Base-by-base conservation (phyloP, 2,329 filamentous ascomycete genomes). In the Colletotrichum cuscutae region DNA sequence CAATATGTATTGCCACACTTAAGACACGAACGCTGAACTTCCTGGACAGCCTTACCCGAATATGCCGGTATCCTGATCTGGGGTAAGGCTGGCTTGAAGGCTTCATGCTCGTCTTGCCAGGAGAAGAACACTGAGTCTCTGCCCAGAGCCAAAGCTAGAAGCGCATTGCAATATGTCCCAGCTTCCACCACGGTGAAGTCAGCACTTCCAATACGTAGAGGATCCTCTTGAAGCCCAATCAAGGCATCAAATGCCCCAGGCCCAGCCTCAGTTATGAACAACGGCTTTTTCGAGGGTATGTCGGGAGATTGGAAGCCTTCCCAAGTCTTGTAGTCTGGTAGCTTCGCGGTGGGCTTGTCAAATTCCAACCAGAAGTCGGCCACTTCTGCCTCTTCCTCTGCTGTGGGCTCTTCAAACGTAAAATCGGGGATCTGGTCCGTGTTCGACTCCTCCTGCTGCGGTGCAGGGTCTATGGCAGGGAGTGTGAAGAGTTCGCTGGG, bases 61-160 rank as follows among this genome's bases (percentile, higher is more conserved):
- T 89, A 89, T 5, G 90, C 89, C 0, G 89, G 87, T 54, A 91
- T 84, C 60, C 89, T 85, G 73, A 89, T 83, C 7, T 82, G 80
- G 0, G 84, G 77, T 1, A 88, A 76, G 2, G 82, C 81, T 11
- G 87, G 84, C 19, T 82, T 80, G 76, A 95, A 94, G 0, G 82
- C 83, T 28, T 81, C 82, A 32, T 85, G 85, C 3, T 84, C 83
- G 2, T 85, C 79, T 63, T 91, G 84, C 86, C 90, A 94, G 0
- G 81, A 78, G 79, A 94, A 97, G 42, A 97, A 87, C 1, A 93
- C 85, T 0, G 94, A 95, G 52, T 91, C 91, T 60, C 93, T 87
- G 0, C 94, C 94, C 6, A 95, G 87, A 0, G 90, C 89, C 1
- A 96, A 84, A 13, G 90, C 88, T 73, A 93, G 84, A 0, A 96